Evolutionary conservation across 345 rosid species (phyloP), one percentile per base, ranked within the genome.

Genomic region (Mercurialis annua): DNA sequence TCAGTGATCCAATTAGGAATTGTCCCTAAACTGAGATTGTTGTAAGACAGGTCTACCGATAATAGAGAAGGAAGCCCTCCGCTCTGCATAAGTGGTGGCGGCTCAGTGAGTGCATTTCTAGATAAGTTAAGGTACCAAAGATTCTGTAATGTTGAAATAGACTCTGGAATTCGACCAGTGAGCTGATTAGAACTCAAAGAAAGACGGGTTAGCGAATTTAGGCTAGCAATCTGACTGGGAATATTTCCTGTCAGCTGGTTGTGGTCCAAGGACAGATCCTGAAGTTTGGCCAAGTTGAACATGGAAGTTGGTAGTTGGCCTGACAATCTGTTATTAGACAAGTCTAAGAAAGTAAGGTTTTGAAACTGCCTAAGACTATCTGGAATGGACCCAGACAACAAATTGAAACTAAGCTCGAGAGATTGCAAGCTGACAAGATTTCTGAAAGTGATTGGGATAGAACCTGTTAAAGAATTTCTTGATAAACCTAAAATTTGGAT

Each of bases 101-200:
- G 93, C 59, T 77, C 85, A 5, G 90, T 76, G 73, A 93, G 77
- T 26, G 73, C 85, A 74, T 93, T 93, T 75, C 90, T 80, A 0
- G 98, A 93, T 59, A 93, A 77, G 66, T 90, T 90, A 30, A 93
- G 97, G 78, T 77, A 82, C 98, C 98, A 93, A 18, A 93, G 94
- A 29, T 80, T 86, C 58, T 80, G 87, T 66, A 90, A 66, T 59
- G 76, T 74, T 23, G 92, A 82, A 68, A 90, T 65, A 73, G 97
- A 82, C 26, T 73, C 67, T 56, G 96, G 97, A 61, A 93, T 76
- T 56, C 71, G 92, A 62, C 97, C 98, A 0, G 76, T 31, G 69
- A 93, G 80, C 72, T 78, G 77, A 78, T 93, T 93, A 54, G 68
- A 64, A 49, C 90, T 76, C 76, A 93, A 49, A 43, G 86, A 81